Evolutionary conservation across 148 eudicot genomes (phyloP), one percentile per base, ranked within the genome.

Genomic region (Rhododendron griersonianum): DNA sequence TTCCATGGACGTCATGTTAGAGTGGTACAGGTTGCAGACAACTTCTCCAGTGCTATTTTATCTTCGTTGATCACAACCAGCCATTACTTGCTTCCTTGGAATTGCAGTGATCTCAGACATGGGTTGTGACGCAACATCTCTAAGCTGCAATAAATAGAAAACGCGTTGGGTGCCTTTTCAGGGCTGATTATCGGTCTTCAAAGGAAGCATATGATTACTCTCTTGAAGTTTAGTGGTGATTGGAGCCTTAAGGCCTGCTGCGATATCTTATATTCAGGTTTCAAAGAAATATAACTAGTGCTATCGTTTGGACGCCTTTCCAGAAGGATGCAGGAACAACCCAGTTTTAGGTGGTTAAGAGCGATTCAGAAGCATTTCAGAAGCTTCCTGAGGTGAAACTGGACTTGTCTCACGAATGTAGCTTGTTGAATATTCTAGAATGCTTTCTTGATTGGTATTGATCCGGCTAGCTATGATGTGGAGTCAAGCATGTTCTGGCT

Each of bases 361-460:
- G 67, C 25, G 39, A 81, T 37, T 59, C 33, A 37, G 51, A 82
- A 63, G 37, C 53, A 21, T 59, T 21, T 59, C 33, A 37, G 51
- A 82, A 63, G 37, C 75, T 59, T 59, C 53, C 74, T 59, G 33
- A 61, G 51, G 51, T 82, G 75, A 35, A 81, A 59, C 84, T 33
- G 84, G 84, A 59, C 84, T 69, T 39, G 37, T 41, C 51, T 23
- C 65, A 37, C 13, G 51, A 61, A 69, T 8, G 8, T 61, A 82
- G 19, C 75, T 82, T 41, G 35, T 41, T 21, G 73, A 61, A 82
- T 67, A 23, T 59, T 59, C 33, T 28, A 51, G 65, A 30, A 19
- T 30, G n/a, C 11, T 80, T n/a, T 80, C 28, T 8, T 13, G 30
- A 19, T 16, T 51, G 63, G 39, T 50, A 15, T 80, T 50, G 18